Evolutionary conservation across 805 yeast genomes (phyloP).

Genomic region (Saturnispora quitensis): DNA sequence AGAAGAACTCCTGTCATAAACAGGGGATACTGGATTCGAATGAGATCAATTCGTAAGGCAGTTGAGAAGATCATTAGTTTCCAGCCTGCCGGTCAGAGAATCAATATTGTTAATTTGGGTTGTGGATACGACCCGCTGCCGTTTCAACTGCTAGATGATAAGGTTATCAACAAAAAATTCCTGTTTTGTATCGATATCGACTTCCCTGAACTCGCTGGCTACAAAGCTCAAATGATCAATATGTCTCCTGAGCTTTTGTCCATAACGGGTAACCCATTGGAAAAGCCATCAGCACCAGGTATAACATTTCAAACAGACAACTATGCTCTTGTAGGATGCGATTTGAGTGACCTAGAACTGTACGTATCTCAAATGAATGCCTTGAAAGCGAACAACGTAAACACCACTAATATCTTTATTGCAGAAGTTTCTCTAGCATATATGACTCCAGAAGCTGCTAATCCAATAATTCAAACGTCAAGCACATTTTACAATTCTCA

Average conservation of each 20-base stretch:
- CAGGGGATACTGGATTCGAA: conserved; percentile 75
- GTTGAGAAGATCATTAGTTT: conserved; percentile 38
- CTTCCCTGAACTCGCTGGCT: conserved; percentile 56
- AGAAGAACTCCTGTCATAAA: conserved; percentile 75
- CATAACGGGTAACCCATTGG: conserved; percentile 33
- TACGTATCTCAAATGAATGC: conserved; percentile 28
- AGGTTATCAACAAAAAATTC: conserved; percentile 7
- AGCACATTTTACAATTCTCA: conserved; percentile 42
- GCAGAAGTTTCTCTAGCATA: conserved; percentile 82
- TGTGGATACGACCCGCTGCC: conserved; percentile 70
- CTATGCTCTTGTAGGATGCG: conserved; percentile 59
- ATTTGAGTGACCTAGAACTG: conserved; percentile 39
- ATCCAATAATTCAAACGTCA: conserved; percentile 44
- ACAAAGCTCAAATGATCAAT: conserved; percentile 45
- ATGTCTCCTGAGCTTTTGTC: conserved; percentile 36
- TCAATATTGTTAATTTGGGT: conserved; percentile 55
- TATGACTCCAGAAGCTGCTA: conserved; percentile 60
- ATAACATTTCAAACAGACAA: conserved; percentile 30
- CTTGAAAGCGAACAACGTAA: conserved; percentile 18
- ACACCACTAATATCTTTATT: conserved; percentile 47
- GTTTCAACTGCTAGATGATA: conserved; percentile 36
- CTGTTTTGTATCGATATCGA: conserved; percentile 61
- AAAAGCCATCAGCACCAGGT: conserved; percentile 13
- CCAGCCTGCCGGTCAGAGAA: conserved; percentile 11
- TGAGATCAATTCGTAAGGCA: conserved; percentile 54